A percentile compares a stretch with the other conserved stretches of the same genome.
Conservation (phyloP, 306 rosid genomes). For the Cicer cuneatum region DNA sequence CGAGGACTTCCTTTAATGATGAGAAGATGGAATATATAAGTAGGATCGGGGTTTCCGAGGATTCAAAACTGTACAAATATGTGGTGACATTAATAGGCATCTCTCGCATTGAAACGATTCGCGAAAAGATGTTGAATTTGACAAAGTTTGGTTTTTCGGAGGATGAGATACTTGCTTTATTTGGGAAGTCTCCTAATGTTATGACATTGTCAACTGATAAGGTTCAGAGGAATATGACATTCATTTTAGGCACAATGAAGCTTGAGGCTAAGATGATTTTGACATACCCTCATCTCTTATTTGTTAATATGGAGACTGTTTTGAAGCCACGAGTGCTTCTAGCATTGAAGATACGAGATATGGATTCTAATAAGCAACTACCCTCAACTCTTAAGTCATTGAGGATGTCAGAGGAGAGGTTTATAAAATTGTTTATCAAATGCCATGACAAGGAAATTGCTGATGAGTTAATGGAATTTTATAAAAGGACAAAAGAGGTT, state of each 20-base stretch:
- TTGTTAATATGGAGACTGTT: slow-evolving; percentile 61
- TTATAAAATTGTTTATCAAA: slow-evolving; percentile 51
- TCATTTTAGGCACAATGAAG: slow-evolving; percentile 73
- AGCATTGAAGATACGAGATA: slow-evolving; percentile 59
- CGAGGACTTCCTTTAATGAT: slow-evolving; percentile 68
- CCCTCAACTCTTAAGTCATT: slow-evolving; percentile 47
- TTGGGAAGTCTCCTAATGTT: slow-evolving; percentile 60
- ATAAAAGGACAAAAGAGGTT: slow-evolving; percentile 56
- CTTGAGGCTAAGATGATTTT: slow-evolving; percentile 64
- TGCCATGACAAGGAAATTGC: slow-evolving; percentile 64
- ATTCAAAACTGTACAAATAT: slow-evolving; percentile 71
- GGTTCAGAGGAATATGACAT: slow-evolving; percentile 90
- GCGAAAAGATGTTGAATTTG: slow-evolving; percentile 61
- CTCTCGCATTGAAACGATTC: slow-evolving; percentile 73
- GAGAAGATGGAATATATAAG: slow-evolving; percentile 70
- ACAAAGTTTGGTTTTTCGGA: slow-evolving; percentile 68
- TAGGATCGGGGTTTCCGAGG: slow-evolving; percentile 57
- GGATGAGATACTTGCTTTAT: slow-evolving; percentile 61
- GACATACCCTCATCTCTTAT: slow-evolving; percentile 59
- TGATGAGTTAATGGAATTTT: slow-evolving; percentile 65
- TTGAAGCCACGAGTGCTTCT: slow-evolving; percentile 73
- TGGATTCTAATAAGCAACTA: slow-evolving; percentile 51
- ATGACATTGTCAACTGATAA: slow-evolving; percentile 74
- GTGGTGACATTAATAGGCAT: slow-evolving; percentile 70
- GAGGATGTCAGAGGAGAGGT: slow-evolving; percentile 78